Base-by-base conservation (phyloP, 2,329 filamentous ascomycete genomes). In the Thielaviopsis euricoi region DNA sequence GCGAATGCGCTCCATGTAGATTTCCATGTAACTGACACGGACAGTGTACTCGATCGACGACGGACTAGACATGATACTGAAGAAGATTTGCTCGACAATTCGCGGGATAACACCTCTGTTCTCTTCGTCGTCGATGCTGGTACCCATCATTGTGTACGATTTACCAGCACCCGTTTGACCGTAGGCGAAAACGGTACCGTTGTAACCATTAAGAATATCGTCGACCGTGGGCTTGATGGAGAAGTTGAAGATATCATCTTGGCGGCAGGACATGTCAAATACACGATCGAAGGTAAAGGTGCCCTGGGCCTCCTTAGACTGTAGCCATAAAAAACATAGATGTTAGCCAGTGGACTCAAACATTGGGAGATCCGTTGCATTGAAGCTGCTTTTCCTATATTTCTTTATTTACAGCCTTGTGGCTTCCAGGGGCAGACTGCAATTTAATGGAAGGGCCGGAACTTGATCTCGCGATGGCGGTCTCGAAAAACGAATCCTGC, bases 11-110 rank as follows among this genome's bases (percentile, higher is more conserved):
- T 98, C 93, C 93, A 97, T 98, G 76, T 98, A 98, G 63, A 98
- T 97, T 73, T 98, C 93, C 90, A 98, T 96, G 73, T 97, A 97
- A 71, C 89, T 95, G 67, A 97, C 91, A 58, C 90, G 83, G 56
- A 98, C 91, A n/a, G 90, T 97, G 71, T 97, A 97, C 72, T 97
- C 93, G 69, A 97, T 96, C 64, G 88, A 95, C 66, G 84, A 84
- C 50, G 91, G 88, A 65, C 89, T 95, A 22, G 87, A 83, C 73
- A 96, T 78, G 70, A 97, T 97, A 72, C 87, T 95, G 65, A 87
- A 85, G 70, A 97, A 97, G 69, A 97, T 96, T 74, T 97, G 91
- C 73, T 97, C 89, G 64, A 96, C 86, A 64, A 97, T 97, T 66
- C 93, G 86, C 55, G 93, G 93, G 65, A 96, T 97, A 62, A 98